Evolutionary conservation across 805 yeast species (phyloP), one percentile per base, ranked within the genome.

Genomic region (Kluyveromyces aestuarii): DNA sequence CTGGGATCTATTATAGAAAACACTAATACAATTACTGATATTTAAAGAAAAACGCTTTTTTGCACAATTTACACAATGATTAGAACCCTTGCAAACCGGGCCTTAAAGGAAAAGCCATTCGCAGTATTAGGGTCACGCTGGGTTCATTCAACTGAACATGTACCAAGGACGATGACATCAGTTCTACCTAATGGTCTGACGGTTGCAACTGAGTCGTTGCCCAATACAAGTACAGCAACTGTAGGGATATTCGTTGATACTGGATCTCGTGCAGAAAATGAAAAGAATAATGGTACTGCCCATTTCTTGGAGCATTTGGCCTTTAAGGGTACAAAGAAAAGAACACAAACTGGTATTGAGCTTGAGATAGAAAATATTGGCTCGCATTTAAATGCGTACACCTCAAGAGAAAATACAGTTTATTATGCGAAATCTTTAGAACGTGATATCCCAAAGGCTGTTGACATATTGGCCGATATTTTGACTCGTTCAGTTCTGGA

Each of bases 171-270:
- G 30, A 70, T 75, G 62, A 85, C 89, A 9, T 79, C 96, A 1
- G 79, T 83, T 2, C 73, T 93, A 47, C 72, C 82, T n/a, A 93
- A 93, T 64, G 99, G 99, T 2, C 69, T 93, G 41, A 91, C 97
- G 0, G 96, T 91, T 38, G 99, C 98, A 48, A 78, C 95, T 42
- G 98, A 93, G 64, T 62, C 75, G 41, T 80, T 86, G 63, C 98
- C 98, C 10, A 82, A 85, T 53, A 82, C 95, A 8, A 76, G 84
- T 57, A 89, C 97, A 41, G 98, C 99, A 52, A 93, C 99, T 1
- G 96, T 93, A 13, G 99, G 98, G 2, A 91, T 93, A 48, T 95
- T 96, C 91, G 89, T 93, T 52, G 96, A 93, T 69, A 96, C 99
- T 39, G 99, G 99, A 2, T 90, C 97, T 2, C 76, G 99, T 53